Evolutionary conservation across 768 basidiomycete genomes (phyloP).

Genomic region (Hypsizygus marmoreus): DNA sequence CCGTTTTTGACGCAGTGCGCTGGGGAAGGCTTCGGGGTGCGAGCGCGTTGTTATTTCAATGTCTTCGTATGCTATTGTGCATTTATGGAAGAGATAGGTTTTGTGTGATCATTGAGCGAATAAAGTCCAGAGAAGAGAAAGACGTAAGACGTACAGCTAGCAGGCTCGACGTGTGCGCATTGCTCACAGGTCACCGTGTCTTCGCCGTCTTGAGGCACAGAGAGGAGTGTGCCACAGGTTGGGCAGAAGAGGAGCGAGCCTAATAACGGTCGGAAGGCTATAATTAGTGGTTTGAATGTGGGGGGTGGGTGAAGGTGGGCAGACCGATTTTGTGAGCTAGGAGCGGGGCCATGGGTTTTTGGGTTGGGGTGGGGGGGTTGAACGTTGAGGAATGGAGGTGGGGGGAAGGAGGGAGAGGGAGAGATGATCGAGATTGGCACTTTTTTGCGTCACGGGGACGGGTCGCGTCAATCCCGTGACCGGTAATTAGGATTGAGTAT

Average conservation of each 20-base stretch:
- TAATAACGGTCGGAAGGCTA: no score
- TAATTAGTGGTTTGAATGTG: neutral
- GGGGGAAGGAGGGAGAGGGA: no score
- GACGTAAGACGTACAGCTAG: constrained; percentile 68
- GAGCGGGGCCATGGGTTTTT: no score
- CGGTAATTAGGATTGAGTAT: no score
- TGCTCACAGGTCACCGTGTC: constrained; percentile 82
- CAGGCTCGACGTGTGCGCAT: constrained; percentile 84
- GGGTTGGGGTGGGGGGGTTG: no score
- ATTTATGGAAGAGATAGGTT: neutral
- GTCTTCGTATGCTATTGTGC: constrained; percentile 87
- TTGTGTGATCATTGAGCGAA: neutral
- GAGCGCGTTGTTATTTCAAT: constrained; percentile 88
- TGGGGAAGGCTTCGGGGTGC: constrained; percentile 94
- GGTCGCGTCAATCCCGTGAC: no score
- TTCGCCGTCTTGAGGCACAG: constrained; percentile 76
- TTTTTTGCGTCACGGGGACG: no score
- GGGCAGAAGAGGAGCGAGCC: constrained; percentile 96
- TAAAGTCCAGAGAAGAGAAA: neutral
- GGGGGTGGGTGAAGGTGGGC: constrained; percentile 14
- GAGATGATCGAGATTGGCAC: no score
- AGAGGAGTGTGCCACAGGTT: constrained; percentile 86
- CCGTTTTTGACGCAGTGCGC: constrained; percentile 79
- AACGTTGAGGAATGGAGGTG: no score
- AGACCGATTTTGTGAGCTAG: constrained; percentile 51